These are phyloP conservation scores for Diaporthe vexans DNA, from an alignment of 2,329 filamentous ascomycete species.

Conservation along the genomic window DNA sequence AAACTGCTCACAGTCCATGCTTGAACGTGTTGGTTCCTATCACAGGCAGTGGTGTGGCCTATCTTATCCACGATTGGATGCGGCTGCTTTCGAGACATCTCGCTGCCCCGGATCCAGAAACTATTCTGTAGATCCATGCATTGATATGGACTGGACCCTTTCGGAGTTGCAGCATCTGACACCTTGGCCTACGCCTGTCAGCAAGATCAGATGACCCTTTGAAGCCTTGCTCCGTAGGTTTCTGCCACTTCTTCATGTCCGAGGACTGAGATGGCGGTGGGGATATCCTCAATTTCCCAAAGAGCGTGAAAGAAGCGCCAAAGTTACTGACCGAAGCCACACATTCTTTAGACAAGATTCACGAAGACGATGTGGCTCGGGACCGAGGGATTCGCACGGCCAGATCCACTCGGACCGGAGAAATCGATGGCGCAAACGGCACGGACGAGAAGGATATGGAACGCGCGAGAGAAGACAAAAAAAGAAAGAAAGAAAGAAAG, in stretches of 20 bases:
- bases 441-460: neutral
- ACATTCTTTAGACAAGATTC: neutral
- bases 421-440: neutral
- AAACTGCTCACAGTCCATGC: neutral
- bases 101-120: constrained; percentile 9
- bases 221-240: neutral
- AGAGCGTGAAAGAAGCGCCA: neutral
- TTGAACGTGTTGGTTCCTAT: neutral
- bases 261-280: neutral
- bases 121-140: neutral
- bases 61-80: constrained; percentile 20
- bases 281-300: neutral
- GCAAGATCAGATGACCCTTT: constrained; percentile 25
- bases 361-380: neutral
- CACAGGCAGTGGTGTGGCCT: constrained; percentile 1
- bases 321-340: constrained; percentile 14
- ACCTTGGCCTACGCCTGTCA: constrained; percentile 30
- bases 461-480: neutral
- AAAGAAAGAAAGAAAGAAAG: too few species aligned
- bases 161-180: constrained; percentile 31
- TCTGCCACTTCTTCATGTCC: neutral
- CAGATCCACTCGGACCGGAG: constrained; percentile 8
- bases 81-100: neutral
- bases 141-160: neutral
- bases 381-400: constrained; percentile 12